Evolutionary conservation across 441 rosid genomes (phyloP).

Genomic region (Macaranga tanarius): DNA sequence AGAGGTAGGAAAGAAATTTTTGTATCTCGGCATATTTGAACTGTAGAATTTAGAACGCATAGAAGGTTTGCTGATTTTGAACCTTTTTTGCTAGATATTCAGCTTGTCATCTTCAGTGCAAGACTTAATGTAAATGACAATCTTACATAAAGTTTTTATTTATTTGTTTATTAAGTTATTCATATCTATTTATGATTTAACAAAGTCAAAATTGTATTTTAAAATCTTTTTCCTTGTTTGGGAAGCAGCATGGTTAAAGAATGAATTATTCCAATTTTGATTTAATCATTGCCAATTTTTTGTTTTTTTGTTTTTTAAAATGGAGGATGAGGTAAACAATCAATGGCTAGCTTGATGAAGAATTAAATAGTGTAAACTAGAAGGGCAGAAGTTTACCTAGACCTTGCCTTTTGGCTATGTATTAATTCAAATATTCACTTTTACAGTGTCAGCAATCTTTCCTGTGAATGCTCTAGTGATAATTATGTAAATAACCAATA

Average conservation of each 20-base stretch:
- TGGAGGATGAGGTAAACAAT: background rate
- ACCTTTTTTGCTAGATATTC: background rate
- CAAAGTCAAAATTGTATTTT: background rate
- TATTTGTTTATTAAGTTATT: background rate
- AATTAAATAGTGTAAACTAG: background rate
- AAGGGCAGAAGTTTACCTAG: background rate
- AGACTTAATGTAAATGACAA: background rate
- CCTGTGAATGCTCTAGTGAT: background rate
- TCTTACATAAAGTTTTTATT: background rate
- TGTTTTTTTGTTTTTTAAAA: background rate
- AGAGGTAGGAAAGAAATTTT: slow-evolving; percentile 45
- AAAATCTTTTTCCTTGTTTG: background rate
- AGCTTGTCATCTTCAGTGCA: background rate
- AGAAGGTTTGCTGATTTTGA: background rate
- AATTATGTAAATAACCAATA: background rate
- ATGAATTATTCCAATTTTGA: background rate
- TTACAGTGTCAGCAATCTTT: background rate
- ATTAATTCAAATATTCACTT: background rate
- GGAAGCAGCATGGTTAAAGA: background rate
- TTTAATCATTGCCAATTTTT: background rate
- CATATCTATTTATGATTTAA: background rate
- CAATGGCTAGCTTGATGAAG: background rate
- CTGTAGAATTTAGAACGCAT: background rate
- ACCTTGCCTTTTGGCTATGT: background rate
- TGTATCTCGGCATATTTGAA: background rate